Evolutionary conservation across 768 basidiomycete genomes (phyloP), one percentile per base, ranked within the genome.

Genomic region (Boletus patriciae): DNA sequence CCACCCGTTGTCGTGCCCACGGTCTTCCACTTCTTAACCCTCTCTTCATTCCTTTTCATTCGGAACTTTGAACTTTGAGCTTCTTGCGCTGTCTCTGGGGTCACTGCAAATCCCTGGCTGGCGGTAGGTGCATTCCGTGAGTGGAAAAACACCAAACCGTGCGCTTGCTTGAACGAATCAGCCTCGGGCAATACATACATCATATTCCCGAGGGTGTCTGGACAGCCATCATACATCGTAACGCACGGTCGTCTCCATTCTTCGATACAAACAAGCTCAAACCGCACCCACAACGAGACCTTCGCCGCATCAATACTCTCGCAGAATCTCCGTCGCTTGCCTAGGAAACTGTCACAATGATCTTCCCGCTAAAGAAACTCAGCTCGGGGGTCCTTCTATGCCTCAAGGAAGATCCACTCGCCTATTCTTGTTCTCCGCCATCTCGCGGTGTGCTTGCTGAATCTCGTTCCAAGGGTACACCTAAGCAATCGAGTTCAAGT

Each of bases 391-490:
- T 23, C 18, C 23, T 29, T 55, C 45, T 23, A 37, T 51, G 41
- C 44, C 1, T 52, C 57, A 44, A 27, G 31, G 3, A 52, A 52
- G 50, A 50, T 50, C 37, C 40, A 47, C 77, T 68, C 50, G 68
- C 72, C 73, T 78, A 61, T 82, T 87, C 71, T 76, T 80, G 66
- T 93, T 88, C 55, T 76, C 83, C 68, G 89, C 85, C 88, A 98
- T 94, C 73, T 91, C 91, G 58, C 79, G 77, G 60, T 93, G 92
- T 3, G 93, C 94, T 31, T 82, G 81, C 63, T 84, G 83, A 49
- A 96, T 90, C 49, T 90, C 78, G 13, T 80, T 79, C 91, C 90
- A 93, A 2, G 83, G 78, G 73, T 87, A 95, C 18, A 91, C 84
- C 90, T 92, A 57, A 40, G 11, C 46, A 56, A 36, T 34, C 50